Evolutionary conservation across 2,329 filamentous ascomycete genomes (phyloP).

Genomic region (Ceratocystis variospora): DNA sequence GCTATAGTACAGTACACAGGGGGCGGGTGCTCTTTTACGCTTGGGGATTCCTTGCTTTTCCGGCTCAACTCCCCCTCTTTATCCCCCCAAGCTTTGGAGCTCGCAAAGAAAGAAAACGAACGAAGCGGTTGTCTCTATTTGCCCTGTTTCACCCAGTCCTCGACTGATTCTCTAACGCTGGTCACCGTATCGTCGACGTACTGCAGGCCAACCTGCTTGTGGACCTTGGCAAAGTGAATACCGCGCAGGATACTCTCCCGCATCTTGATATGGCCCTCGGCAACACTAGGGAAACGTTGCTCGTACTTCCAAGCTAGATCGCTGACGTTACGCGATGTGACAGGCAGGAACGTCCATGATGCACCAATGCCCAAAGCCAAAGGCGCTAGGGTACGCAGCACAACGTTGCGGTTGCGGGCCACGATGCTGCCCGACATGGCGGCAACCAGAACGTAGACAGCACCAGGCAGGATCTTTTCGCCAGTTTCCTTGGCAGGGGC

Average conservation of each 20-base stretch:
- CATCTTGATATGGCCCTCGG: slow-evolving; percentile 63
- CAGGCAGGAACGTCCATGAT: slow-evolving; percentile 70
- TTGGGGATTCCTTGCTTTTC: slow-evolving; percentile 2
- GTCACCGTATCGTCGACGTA: slow-evolving; percentile 72
- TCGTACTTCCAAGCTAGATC: slow-evolving; percentile 87
- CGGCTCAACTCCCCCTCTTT: slow-evolving; percentile 8
- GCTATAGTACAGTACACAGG: slow-evolving; percentile 18
- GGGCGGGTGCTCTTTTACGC: background rate
- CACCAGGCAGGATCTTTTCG: slow-evolving; percentile 78
- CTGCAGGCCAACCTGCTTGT: slow-evolving; percentile 53
- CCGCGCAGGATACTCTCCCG: slow-evolving; percentile 56
- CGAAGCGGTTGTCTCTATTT: slow-evolving; percentile 40
- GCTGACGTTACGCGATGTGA: slow-evolving; percentile 80
- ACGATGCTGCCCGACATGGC: slow-evolving; percentile 92
- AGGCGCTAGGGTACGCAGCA: slow-evolving; percentile 65
- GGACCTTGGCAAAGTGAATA: slow-evolving; percentile 59
- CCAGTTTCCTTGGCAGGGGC: slow-evolving; percentile 74
- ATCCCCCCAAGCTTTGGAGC: background rate
- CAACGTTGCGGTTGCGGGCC: slow-evolving; percentile 70
- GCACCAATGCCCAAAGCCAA: slow-evolving; percentile 68
- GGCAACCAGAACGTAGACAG: slow-evolving; percentile 83
- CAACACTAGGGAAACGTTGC: slow-evolving; percentile 69
- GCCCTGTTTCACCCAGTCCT: slow-evolving; percentile 85
- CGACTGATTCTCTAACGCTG: slow-evolving; percentile 59
- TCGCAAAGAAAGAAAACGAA: background rate